Evolutionary conservation across 306 rosid species (phyloP), one percentile per base, ranked within the genome.

Genomic region (Hippophae gyantsensis): DNA sequence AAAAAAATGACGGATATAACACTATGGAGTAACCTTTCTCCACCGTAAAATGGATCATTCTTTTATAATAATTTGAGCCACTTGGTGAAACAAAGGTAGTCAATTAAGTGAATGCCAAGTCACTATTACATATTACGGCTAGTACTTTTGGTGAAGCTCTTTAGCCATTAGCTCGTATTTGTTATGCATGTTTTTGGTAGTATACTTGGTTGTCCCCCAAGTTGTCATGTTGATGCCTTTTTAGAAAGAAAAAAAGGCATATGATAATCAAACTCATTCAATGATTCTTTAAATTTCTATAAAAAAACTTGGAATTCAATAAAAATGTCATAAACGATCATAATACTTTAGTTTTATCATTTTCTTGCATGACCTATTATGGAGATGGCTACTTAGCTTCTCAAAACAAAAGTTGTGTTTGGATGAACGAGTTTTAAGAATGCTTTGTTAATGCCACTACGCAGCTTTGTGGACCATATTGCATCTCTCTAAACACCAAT

Each of bases 71-170:
- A 71, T 66, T 53, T 74, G 80, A 48, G 76, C 74, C 63, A 69
- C 74, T 7, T 68, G 74, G 0, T 72, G 76, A 43, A 81, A 66
- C 13, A 81, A 43, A 3, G 79, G 83, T 11, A 81, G 74, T 51
- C 69, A 74, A 43, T 78, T 81, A 71, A 81, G 43, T 58, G 63
- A 14, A 13, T 69, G 69, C 80, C 83, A 77, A 47, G 69, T 75
- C 61, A 74, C 52, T 8, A 68, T 78, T 0, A 72, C 83, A 32
- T 59, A 71, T 58, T 64, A 65, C 43, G 78, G 75, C 66, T 76
- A 72, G 77, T 66, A 76, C 58, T 67, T 73, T 8, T 76, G 4
- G 67, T 70, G 69, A 26, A 76, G 60, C 68, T 62, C 75, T 61
- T 69, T 71, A 13, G 76, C 76, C 32, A 68, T 50, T 32, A 72